Base-by-base conservation (phyloP, 139 green algal species). In the Picochlorum sp. region DNA sequence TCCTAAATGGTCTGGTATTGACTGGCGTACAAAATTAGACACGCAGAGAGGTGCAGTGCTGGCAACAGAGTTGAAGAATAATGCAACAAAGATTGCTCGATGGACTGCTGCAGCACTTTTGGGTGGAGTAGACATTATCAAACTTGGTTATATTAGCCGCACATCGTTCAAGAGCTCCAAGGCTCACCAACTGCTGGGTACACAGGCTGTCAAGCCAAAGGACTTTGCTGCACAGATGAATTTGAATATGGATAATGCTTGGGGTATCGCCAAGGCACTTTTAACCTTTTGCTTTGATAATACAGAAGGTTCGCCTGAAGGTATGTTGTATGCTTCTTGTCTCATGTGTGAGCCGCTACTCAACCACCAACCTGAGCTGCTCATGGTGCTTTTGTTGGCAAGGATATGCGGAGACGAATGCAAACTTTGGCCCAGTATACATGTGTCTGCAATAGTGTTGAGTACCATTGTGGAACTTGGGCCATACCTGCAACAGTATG, bases 41-140 rank as follows among this genome's bases (percentile, higher is more conserved):
- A 92, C 77, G 52, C 94, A 99, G 75, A 80, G 90, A 52, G 94
- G 94, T 55, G 94, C 94, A 2, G 88, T 97, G 63, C 81, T 98
- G 65, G 92, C 92, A 9, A 97, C 90, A 7, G 94, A 99, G 78
- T 71, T 96, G 49, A 94, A 95, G 84, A 98, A 98, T 90, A 98
- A 98, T 73, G 85, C 87, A 62, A 90, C 90, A 81, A 98, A 98
- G 81, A 77, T 99, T 45, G 92, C 94, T 45, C 91, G 90, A 76
- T 99, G 94, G 94, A 97, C 92, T 4, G 84, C 83, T 8, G 77
- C 83, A n/a, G 94, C 94, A 11, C 73, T 98, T 52, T 66, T 98
- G 16, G 76, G 72, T 5, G 92, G 90, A 28, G 79, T 83, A 1
- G 94, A 98, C 55, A 74, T 92, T 49, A 90, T 99, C 75, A 97